phyloP scores from a whole-genome alignment of 1,139 yeast species.

The Sugiyamaella japonica region DNA sequence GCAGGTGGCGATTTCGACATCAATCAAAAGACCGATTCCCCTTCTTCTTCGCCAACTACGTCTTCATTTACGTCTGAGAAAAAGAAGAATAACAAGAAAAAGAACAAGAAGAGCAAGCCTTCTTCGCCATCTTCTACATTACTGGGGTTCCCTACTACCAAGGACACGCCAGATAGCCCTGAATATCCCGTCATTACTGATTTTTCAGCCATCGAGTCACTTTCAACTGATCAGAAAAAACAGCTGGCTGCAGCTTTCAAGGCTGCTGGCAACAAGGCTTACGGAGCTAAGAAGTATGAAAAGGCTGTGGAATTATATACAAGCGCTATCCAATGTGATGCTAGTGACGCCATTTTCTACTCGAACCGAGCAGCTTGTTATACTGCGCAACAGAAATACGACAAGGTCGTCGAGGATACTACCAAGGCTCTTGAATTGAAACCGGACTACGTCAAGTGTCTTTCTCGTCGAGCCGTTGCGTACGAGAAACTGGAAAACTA shows the following conservation, averaged over 20 bases:
- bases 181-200: constrained; percentile 38
- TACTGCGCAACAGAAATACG: constrained; percentile 74
- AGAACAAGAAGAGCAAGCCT: constrained; percentile 35
- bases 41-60: constrained; percentile 10
- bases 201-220: constrained; percentile 46
- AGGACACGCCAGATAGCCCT: constrained; percentile 32
- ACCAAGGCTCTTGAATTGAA: constrained; percentile 80
- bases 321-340: constrained; percentile 66
- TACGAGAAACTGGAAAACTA: constrained; percentile 77
- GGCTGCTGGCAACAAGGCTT: constrained; percentile 84
- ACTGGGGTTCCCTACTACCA: constrained; percentile 31
- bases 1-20: neutral
- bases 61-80: constrained; percentile 21
- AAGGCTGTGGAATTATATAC: constrained; percentile 77
- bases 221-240: constrained; percentile 58
- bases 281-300: constrained; percentile 66
- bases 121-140: constrained; percentile 22
- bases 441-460: constrained; percentile 89
- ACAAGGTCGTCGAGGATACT: constrained; percentile 84
- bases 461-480: constrained; percentile 69
- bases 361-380: constrained; percentile 96
- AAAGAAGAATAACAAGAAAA: constrained; percentile 33
- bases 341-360: constrained; percentile 82
- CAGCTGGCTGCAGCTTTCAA: constrained; percentile 76
- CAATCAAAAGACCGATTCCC: neutral